Evolutionary conservation across 208 protist species (phyloP).

Genomic region (Leishmania guyanensis): DNA sequence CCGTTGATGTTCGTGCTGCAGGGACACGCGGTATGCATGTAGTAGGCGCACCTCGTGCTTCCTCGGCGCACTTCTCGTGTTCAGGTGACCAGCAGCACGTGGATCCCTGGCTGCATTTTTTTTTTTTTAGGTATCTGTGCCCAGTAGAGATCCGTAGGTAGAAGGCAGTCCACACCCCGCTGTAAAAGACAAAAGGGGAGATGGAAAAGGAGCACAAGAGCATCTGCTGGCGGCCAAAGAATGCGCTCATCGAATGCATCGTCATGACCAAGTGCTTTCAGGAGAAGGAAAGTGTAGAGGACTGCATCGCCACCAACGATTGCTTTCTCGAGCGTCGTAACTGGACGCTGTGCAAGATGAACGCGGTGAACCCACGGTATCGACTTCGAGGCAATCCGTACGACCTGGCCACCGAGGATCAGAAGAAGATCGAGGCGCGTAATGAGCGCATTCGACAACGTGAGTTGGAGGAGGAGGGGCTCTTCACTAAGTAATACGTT

Average conservation of each 20-base stretch:
- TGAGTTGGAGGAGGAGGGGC: constrained; percentile 83
- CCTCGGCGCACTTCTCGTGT: not conserved
- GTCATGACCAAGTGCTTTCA: constrained; percentile 88
- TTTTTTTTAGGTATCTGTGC: not conserved
- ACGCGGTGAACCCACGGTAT: constrained; percentile 87
- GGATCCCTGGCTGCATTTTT: not conserved
- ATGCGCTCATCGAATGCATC: constrained; percentile 86
- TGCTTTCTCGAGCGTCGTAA: constrained; percentile 87
- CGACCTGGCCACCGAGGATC: constrained; percentile 84
- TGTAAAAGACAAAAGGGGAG: not conserved
- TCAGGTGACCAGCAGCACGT: not conserved
- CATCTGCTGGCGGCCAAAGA: constrained; percentile 89
- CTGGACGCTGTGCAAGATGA: constrained; percentile 91
- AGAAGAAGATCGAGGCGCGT: constrained; percentile 87
- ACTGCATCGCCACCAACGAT: constrained; percentile 77
- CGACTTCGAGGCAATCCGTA: constrained; percentile 87
- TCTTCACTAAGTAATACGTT: constrained; percentile 47
- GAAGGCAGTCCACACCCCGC: not conserved
- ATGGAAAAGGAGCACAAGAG: constrained; percentile 86
- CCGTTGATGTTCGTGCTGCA: not conserved
- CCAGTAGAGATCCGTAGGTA: not conserved
- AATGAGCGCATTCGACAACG: constrained; percentile 81
- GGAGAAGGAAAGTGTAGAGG: constrained; percentile 77
- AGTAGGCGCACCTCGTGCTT: not conserved
- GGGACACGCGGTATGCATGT: not conserved